A percentile compares a stretch with the other conserved stretches of the same genome.
Conservation (phyloP, 208 protist species). For the Trypanosoma grayi region DNA sequence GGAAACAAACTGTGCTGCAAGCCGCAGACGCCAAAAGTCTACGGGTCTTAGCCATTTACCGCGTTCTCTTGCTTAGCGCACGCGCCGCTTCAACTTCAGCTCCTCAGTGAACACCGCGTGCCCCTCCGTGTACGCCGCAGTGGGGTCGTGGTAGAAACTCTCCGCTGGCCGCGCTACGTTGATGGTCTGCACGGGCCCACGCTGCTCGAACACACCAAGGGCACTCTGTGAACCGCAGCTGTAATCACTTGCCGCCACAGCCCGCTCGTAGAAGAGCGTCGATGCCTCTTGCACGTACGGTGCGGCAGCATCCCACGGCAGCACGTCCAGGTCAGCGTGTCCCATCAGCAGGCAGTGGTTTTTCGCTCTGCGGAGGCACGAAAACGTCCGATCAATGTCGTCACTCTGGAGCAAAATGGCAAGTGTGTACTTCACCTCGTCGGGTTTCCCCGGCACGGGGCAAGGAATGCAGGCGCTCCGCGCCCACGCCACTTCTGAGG, state of each 20-base stretch:
- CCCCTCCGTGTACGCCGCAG: constrained; percentile 76
- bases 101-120: constrained; percentile 86
- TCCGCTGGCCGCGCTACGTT: constrained; percentile 60
- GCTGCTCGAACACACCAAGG: constrained; percentile 50
- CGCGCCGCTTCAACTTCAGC: constrained; percentile 47
- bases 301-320: constrained; percentile 58
- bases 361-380: constrained; percentile 58
- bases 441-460: constrained; percentile 51
- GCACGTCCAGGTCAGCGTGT: constrained; percentile 72
- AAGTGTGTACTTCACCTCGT: constrained; percentile 58
- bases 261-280: constrained; percentile 57
- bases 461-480: constrained; percentile 69
- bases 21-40: background rate
- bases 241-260: constrained; percentile 6
- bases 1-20: background rate
- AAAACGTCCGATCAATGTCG: constrained; percentile 50
- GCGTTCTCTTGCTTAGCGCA: constrained; percentile 7
- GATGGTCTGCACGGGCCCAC: constrained; percentile 40
- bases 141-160: constrained; percentile 79
- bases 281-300: constrained; percentile 65
- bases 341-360: constrained; percentile 62
- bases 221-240: background rate
- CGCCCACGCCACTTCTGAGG: constrained; percentile 61
- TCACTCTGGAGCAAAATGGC: constrained; percentile 72
- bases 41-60: background rate